Evolutionary conservation across 306 rosid species (phyloP), one percentile per base, ranked within the genome.

Genomic region (Lathyrus tuberosus): DNA sequence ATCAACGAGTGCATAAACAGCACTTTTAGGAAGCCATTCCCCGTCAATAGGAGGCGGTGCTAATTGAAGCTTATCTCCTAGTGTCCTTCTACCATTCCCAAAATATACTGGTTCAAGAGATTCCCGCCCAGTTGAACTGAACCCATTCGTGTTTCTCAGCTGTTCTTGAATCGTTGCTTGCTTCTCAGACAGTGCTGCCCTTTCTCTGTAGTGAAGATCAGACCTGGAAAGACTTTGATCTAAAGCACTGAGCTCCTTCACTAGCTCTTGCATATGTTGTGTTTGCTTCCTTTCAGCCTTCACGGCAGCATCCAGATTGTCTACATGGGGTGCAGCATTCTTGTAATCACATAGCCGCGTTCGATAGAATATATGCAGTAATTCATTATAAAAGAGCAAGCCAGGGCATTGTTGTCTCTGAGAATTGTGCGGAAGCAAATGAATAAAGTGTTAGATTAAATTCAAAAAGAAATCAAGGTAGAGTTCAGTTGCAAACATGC

Each of bases 11-110:
- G 92, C 98, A 81, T 88, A 90, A 15, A 88, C 88, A 5, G 98
- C 98, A 82, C 92, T 87, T 85, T 88, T 93, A 58, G 97, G 98
- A 62, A 93, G 88, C 98, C 98, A 93, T 80, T 93, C 97, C 61
- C 98, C 97, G 76, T 90, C 97, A 65, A 93, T 85, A 33, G 98
- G 97, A 70, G 91, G 82, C 15, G 96, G 96, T 67, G 97, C 98
- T 72, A 93, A 79, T 81, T 78, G 85, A 78, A 93, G 98, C 84
- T 88, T 93, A 81, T 93, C 96, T 61, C 86, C 96, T 26, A 41
- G 69, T 3, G 86, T 72, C 76, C 94, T 85, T 79, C 80, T 86
- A 69, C 82, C 77, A 76, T 87, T 93, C 71, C 96, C 97, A 83
- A 90, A 93, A 67, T 83, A 84, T 64, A 88, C 94, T 16, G 97